These are phyloP conservation scores for Bacterosira constricta DNA, from an alignment of 108 stramenopile genomes.

Conservation along the genomic window DNA sequence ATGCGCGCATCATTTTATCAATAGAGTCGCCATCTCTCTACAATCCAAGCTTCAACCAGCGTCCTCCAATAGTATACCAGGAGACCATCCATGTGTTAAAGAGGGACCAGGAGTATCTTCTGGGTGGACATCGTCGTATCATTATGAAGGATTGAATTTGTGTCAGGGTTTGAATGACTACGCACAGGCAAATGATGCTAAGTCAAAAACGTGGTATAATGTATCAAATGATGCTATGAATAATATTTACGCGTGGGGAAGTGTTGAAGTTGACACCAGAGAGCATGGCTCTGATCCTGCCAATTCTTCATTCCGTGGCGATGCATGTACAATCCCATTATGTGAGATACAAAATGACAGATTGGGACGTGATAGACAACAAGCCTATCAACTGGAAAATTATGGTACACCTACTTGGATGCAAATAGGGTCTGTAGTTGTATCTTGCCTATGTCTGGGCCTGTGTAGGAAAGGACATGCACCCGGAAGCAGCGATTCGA, in stretches of 20 bases:
- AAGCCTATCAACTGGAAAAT: neutral
- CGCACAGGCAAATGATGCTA: neutral
- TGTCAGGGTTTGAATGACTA: conserved; percentile 23
- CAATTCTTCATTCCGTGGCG: neutral
- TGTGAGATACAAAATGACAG: neutral
- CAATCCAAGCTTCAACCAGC: conserved; percentile 3
- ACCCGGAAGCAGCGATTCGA: neutral
- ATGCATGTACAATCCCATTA: conserved; percentile 24
- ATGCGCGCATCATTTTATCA: conserved; percentile 39
- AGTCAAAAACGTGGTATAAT: conserved; percentile 6
- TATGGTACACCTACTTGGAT: conserved; percentile 27
- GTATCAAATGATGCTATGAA: conserved; percentile 18
- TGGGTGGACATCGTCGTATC: conserved; percentile 38
- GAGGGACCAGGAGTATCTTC: conserved; percentile 3
- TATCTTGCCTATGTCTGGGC: conserved; percentile 68
- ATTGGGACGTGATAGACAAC: neutral
- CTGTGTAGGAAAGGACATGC: neutral
- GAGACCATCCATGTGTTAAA: neutral
- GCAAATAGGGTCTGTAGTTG: conserved; percentile 43
- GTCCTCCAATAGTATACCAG: neutral
- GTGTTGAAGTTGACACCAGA: neutral
- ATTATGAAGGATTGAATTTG: conserved; percentile 23
- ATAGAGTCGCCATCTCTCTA: neutral
- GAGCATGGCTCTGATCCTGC: neutral
- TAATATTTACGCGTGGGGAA: conserved; percentile 26